These are phyloP conservation scores for Chlamydomonas reinhardtii DNA, from an alignment of 163 green algal species.

Conservation along the genomic window DNA sequence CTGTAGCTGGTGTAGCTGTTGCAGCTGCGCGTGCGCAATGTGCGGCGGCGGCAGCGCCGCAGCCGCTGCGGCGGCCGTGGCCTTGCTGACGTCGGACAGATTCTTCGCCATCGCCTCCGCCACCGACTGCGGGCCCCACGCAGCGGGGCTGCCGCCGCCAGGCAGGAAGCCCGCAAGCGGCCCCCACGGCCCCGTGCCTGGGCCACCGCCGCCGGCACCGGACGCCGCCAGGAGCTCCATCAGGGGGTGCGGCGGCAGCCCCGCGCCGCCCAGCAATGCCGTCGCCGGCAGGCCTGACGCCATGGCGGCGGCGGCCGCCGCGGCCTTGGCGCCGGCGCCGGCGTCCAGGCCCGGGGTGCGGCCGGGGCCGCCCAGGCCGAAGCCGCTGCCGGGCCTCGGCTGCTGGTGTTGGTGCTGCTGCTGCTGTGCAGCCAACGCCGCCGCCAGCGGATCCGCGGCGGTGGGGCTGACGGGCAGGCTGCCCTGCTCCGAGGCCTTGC, in stretches of 20 bases:
- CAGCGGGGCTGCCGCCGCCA: background rate
- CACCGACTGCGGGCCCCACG: slow-evolving; percentile 1
- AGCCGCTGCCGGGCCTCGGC: background rate
- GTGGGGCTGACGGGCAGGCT: background rate
- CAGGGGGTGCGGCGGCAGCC: background rate
- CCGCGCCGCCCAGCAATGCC: background rate
- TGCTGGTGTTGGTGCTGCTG: background rate
- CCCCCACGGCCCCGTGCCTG: background rate
- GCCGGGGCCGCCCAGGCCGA: too few species aligned
- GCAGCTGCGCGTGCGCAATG: slow-evolving; percentile 33
- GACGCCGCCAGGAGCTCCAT: slow-evolving; percentile 7
- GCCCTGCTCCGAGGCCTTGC: too few species aligned
- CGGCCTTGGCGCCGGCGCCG: background rate
- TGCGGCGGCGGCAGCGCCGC: background rate
- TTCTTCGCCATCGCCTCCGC: slow-evolving; percentile 13
- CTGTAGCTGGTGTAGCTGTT: background rate
- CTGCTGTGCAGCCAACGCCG: background rate
- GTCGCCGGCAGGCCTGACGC: background rate
- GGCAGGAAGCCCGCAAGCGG: slow-evolving; percentile 9
- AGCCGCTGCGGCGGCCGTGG: background rate
- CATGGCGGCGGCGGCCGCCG: background rate
- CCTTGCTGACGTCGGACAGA: slow-evolving; percentile 10
- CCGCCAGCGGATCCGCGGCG: background rate
- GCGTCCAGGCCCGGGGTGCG: too few species aligned
- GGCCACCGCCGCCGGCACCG: background rate